These are phyloP conservation scores for Colletotrichum sp. DNA, from an alignment of 2,329 filamentous ascomycete species.

Conservation along the genomic window DNA sequence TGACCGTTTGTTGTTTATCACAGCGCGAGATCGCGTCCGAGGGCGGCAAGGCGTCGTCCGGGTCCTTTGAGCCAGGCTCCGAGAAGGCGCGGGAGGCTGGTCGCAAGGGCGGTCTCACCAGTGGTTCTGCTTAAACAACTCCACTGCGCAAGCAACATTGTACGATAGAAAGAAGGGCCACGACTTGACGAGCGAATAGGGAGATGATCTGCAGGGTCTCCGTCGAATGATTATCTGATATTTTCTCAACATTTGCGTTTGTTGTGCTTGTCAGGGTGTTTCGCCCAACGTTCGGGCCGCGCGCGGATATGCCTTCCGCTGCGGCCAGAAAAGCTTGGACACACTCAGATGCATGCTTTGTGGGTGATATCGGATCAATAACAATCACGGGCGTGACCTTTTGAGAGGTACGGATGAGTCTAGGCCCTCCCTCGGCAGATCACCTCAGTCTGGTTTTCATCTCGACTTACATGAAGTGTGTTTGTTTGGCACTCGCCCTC, in stretches of 20 bases:
- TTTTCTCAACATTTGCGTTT: not conserved
- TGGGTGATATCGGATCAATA: not conserved
- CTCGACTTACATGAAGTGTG: not conserved
- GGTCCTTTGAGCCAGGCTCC: conserved; percentile 59
- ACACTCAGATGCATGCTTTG: not conserved
- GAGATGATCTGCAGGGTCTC: not conserved
- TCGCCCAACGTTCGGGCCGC: not conserved
- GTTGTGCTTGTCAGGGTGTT: not conserved
- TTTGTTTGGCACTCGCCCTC: not conserved
- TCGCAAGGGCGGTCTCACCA: conserved; percentile 50
- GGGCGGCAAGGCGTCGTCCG: conserved; percentile 57
- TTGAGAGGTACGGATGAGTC: not conserved
- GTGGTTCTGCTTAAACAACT: not conserved
- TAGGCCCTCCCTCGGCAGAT: not conserved
- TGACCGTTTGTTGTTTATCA: not conserved
- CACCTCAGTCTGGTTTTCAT: not conserved
- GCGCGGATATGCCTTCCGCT: not conserved
- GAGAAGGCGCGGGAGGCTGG: conserved; percentile 59
- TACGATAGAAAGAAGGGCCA: not conserved
- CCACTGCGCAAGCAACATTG: not conserved
- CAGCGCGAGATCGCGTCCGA: conserved; percentile 60
- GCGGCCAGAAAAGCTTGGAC: not conserved
- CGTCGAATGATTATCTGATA: not conserved
- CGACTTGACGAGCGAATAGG: not conserved
- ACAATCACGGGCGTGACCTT: not conserved